These are phyloP conservation scores for Camelina neglecta DNA, from an alignment of 345 rosid species.

Conservation along the genomic window DNA sequence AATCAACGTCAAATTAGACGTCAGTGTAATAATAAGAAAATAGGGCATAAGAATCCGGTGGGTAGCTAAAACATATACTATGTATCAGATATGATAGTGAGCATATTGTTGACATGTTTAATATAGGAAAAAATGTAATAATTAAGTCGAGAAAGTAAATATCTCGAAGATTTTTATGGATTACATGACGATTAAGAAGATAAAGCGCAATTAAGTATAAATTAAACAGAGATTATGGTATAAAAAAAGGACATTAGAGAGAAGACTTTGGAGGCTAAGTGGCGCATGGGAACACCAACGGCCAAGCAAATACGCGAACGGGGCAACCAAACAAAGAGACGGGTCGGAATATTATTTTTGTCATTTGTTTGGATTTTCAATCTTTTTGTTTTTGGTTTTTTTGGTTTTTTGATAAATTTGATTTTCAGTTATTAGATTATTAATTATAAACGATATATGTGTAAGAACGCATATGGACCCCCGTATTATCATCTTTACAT, in stretches of 20 bases:
- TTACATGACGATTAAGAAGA: constrained; percentile 32
- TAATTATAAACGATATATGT: constrained; percentile 16
- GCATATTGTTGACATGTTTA: constrained; percentile 28
- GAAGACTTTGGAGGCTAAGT: constrained; percentile 50
- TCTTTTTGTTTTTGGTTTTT: neutral
- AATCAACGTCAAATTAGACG: constrained; percentile 42
- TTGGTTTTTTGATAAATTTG: neutral
- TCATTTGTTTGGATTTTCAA: constrained; percentile 13
- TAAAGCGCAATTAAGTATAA: constrained; percentile 34
- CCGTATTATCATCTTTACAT: constrained; percentile 4
- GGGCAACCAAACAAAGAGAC: constrained; percentile 50
- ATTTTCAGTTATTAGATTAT: constrained; percentile 4
- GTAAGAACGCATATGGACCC: constrained; percentile 32
- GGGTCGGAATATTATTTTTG: constrained; percentile 38
- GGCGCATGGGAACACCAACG: constrained; percentile 69
- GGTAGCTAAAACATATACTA: constrained; percentile 33
- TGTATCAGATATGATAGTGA: neutral
- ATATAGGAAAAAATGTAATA: constrained; percentile 16
- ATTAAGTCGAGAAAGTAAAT: constrained; percentile 19
- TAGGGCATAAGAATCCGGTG: constrained; percentile 20
- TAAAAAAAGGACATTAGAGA: constrained; percentile 22
- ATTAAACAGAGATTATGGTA: constrained; percentile 30
- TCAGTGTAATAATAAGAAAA: constrained; percentile 25
- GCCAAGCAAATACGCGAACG: constrained; percentile 50
- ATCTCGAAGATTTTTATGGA: constrained; percentile 44